Evolutionary conservation across 768 basidiomycete genomes (phyloP), one percentile per base, ranked within the genome.

Genomic region (Amanita subjunquillea): DNA sequence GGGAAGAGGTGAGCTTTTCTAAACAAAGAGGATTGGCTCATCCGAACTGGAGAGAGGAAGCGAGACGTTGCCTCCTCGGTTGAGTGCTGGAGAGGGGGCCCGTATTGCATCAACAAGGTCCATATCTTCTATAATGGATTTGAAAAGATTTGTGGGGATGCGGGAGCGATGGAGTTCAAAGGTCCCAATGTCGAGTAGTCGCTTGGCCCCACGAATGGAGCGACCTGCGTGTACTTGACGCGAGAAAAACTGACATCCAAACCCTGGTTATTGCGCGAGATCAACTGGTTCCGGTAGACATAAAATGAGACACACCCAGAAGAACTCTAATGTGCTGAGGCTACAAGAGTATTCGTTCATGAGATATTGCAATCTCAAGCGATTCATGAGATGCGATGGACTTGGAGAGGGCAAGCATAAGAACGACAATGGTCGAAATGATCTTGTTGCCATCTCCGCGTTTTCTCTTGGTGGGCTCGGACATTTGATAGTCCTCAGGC

Each of bases 21-120:
- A 25, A 6, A 6, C 25, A 25, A 25, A 29, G 6, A 29, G 6
- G 6, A 29, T 29, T 7, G 27, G 4, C 27, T 29, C 27, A 29
- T 25, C 25, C 25, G 25, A 29, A 60, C 59, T 7, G 55, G 59
- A 48, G 57, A 54, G 32, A 57, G 36, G 53, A 59, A 59, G 32
- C 56, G 56, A 38, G 56, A 60, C 48, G 30, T 55, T 15, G 59
- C 54, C 39, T 61, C 57, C 49, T 54, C 59, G 22, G 44, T 60
- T 42, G 25, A 36, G 42, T 60, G 58, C 37, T 53, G 56, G 40
- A 34, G 44, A 27, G 45, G 56, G n/a, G 54, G 48, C 10, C 56
- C 59, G 53, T 60, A 60, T 50, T 60, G 59, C 15, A 53, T 25
- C 51, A 59, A 50, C 53, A 48, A 59, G 29, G 43, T 59, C 59